A percentile compares a stretch with the other conserved stretches of the same genome.
Evolutionary conservation across 495 filamentous ascomycete genomes (phyloP).

Genomic region (Annulohypoxylon bovei): DNA sequence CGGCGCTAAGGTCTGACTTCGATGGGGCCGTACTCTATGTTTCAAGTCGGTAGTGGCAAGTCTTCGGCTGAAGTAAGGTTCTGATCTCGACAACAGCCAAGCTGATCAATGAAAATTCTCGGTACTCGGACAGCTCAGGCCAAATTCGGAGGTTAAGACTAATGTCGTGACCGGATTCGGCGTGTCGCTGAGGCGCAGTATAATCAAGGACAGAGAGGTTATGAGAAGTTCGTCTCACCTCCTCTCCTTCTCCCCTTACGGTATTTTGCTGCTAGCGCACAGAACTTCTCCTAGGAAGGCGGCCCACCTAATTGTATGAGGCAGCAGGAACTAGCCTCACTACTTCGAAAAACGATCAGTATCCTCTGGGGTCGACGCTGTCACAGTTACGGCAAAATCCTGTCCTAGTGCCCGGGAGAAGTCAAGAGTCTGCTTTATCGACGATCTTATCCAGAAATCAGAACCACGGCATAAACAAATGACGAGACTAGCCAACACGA

Average conservation of each 20-base stretch:
- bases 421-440: neutral
- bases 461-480: neutral
- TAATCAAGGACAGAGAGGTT: neutral
- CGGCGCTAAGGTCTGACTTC: neutral
- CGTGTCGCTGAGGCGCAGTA: constrained; percentile 20
- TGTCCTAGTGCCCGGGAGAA: neutral
- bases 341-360: constrained; percentile 2
- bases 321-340: constrained; percentile 3
- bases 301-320: constrained; percentile 20
- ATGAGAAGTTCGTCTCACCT: constrained; percentile 11
- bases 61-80: constrained; percentile 10
- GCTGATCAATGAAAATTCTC: constrained; percentile 4
- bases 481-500: constrained; percentile 6
- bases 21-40: neutral
- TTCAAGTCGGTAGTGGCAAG: constrained; percentile 9
- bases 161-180: neutral
- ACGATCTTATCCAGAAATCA: neutral
- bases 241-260: neutral
- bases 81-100: neutral
- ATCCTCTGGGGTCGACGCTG: constrained; percentile 14
- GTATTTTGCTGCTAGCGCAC: constrained; percentile 21
- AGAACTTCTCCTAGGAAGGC: constrained; percentile 21
- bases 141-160: constrained; percentile 13
- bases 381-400: constrained; percentile 1
- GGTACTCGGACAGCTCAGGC: constrained; percentile 2